A percentile compares a stretch with the other conserved stretches of the same genome.
phyloP scores from a whole-genome alignment of 2,329 filamentous ascomycete genomes.

The Sporothrix globosa region DNA sequence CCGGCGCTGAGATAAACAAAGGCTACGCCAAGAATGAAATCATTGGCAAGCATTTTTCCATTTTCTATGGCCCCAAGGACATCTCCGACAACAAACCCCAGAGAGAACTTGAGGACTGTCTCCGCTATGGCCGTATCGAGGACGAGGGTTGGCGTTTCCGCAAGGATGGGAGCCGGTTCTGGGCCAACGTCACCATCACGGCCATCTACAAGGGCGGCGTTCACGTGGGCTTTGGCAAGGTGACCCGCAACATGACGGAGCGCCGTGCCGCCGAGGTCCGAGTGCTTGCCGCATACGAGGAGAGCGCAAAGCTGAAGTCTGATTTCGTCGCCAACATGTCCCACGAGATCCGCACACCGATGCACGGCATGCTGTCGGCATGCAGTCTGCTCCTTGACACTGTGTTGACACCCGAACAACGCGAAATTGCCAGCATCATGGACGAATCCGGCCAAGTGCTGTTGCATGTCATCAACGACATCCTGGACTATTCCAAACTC shows the following conservation, averaged over 20 bases:
- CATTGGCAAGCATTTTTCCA: constrained; percentile 61
- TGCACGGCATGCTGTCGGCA: constrained; percentile 66
- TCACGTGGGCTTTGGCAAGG: constrained; percentile 62
- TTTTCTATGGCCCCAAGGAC: constrained; percentile 60
- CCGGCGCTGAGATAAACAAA: constrained; percentile 59
- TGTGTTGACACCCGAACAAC: constrained; percentile 55
- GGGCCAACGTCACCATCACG: constrained; percentile 64
- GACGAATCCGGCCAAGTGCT: constrained; percentile 62
- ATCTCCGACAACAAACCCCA: constrained; percentile 53
- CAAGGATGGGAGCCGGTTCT: constrained; percentile 61
- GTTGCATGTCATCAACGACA: constrained; percentile 65
- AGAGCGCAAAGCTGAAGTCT: constrained; percentile 64
- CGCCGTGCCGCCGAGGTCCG: constrained; percentile 58
- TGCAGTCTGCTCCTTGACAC: constrained; percentile 61
- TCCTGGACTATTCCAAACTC: constrained; percentile 68
- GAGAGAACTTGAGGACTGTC: constrained; percentile 55
- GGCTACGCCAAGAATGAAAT: constrained; percentile 59
- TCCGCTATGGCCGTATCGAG: constrained; percentile 59
- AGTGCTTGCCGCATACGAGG: constrained; percentile 61
- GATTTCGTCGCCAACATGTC: constrained; percentile 67
- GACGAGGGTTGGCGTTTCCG: constrained; percentile 64
- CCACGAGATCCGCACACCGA: constrained; percentile 66
- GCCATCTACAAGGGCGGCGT: constrained; percentile 56
- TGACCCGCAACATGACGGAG: constrained; percentile 62
- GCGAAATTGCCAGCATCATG: constrained; percentile 60